Base-by-base conservation (phyloP, 2,329 filamentous ascomycete species). In the Dothiorella sarmentorum region DNA sequence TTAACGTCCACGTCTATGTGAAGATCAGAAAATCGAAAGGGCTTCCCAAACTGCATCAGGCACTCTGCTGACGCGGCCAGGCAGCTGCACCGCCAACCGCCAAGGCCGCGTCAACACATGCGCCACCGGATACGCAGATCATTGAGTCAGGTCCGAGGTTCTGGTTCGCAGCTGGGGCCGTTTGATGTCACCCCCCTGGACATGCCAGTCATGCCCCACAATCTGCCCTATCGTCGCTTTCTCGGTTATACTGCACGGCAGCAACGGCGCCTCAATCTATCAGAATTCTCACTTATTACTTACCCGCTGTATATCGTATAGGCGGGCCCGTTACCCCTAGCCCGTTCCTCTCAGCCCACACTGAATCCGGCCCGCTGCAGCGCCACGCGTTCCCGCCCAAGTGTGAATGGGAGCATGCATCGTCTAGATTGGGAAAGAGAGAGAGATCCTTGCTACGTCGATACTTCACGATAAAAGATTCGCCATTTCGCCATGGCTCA, bases 81-180 rank as follows among this genome's bases (percentile, higher is more conserved):
- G 49, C n/a, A 27, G 7, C 22, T 3, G 33, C 47, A 26, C 20
- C 33, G 47, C 33, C 33, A 26, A 18, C 13, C 20, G 49, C 49
- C 49, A 53, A 53, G 49, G 49, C 49, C 49, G 49, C 49, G 49
- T 31, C 22, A 40, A 27, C 26, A 7, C 4, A 29, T 53, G 49
- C 49, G 49, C 35, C 49, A 35, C 33, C 49, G 35, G 35, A 11
- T 53, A 20, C 37, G 49, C 49, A 53, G 49, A 53, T 53, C 49
- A 38, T 38, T 33, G 47, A n/a, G 47, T 33, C 20, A 7, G n/a
- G 17, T 17, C 47, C 49, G 22, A 40, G 35, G n/a, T 29, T 22
- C 29, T 13, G 29, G 6, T 15, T 31, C 29, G 29, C 29, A 31
- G 29, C 29, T 53, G 49, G 49, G 49, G 49, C 31, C 33, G 3